These are phyloP conservation scores for Ceriops decandra DNA, from an alignment of 345 rosid species.

Conservation along the genomic window DNA sequence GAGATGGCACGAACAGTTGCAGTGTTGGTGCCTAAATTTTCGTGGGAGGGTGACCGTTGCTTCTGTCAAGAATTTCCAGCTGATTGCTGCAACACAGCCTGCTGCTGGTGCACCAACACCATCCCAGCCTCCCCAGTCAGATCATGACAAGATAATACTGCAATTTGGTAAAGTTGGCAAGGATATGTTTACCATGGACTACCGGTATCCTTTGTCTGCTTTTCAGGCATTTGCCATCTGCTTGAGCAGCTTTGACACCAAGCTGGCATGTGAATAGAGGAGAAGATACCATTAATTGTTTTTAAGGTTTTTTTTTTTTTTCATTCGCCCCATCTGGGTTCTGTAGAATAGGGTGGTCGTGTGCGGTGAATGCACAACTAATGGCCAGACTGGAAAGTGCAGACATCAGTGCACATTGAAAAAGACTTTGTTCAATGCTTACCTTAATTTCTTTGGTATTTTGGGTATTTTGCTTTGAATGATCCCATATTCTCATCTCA, in stretches of 20 bases:
- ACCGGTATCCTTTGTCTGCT: constrained; percentile 21
- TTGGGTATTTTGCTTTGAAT: background rate
- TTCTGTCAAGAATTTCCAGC: constrained; percentile 22
- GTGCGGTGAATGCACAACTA: background rate
- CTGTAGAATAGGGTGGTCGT: background rate
- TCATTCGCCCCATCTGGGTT: background rate
- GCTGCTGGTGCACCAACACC: constrained; percentile 16
- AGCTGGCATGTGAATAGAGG: constrained; percentile 25
- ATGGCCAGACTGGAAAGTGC: background rate
- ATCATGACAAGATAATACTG: constrained; percentile 22
- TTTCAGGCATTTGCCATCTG: constrained; percentile 21
- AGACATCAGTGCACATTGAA: background rate
- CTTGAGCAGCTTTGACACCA: constrained; percentile 24
- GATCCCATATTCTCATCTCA: no score
- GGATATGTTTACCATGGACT: constrained; percentile 21
- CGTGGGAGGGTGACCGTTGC: constrained; percentile 19
- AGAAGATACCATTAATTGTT: background rate
- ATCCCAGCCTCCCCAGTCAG: constrained; percentile 16
- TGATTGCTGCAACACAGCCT: constrained; percentile 20
- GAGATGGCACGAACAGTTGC: constrained; percentile 23
- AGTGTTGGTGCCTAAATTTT: constrained; percentile 24
- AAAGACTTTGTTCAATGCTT: background rate
- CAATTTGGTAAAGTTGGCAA: constrained; percentile 19
- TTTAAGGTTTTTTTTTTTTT: background rate
- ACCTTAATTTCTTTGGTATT: background rate